Evolutionary conservation across 2,329 filamentous ascomycete genomes (phyloP).

Genomic region (Proliferodiscus dingleyae): DNA sequence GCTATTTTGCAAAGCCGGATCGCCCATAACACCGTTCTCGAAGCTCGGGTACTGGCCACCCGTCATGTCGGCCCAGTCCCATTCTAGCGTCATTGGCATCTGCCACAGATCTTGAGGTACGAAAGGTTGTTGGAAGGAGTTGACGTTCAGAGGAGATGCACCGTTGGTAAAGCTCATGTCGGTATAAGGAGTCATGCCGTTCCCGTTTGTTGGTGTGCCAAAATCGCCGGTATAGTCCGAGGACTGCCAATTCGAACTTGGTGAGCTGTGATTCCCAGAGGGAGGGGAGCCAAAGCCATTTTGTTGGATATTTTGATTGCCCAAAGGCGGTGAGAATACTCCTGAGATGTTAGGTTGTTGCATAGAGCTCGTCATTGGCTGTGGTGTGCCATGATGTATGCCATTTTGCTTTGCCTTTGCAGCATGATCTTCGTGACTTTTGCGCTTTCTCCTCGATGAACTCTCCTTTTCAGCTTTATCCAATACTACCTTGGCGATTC

Average conservation of each 20-base stretch:
- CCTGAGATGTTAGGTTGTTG: conserved; percentile 22
- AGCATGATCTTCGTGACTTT: conserved; percentile 52
- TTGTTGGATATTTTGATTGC: conserved; percentile 23
- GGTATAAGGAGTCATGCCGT: no score
- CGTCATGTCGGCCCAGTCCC: conserved; percentile 64
- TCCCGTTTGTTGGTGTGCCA: conserved; percentile 18
- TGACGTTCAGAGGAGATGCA: conserved; percentile 31
- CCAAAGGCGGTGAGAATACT: conserved; percentile 25
- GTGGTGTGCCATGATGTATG: conserved; percentile 16
- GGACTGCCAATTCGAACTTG: conserved; percentile 18
- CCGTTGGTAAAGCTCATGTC: conserved; percentile 25
- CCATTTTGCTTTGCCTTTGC: conserved; percentile 16
- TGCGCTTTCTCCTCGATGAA: conserved; percentile 68
- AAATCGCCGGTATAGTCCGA: conserved; percentile 20
- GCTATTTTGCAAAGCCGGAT: conserved; percentile 19
- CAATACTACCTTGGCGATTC: conserved; percentile 84
- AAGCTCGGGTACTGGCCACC: conserved; percentile 60
- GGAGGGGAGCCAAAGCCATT: conserved; percentile 26
- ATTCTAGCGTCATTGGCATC: conserved; percentile 91
- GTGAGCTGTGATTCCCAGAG: conserved; percentile 17
- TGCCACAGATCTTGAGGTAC: conserved; percentile 92
- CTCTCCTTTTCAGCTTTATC: conserved; percentile 86
- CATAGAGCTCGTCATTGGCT: conserved; percentile 21
- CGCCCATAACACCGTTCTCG: conserved; percentile 47
- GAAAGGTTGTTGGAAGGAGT: conserved; percentile 73